phyloP scores from a whole-genome alignment of 2,329 filamentous ascomycete genomes.

The Diaporthe capsici region DNA sequence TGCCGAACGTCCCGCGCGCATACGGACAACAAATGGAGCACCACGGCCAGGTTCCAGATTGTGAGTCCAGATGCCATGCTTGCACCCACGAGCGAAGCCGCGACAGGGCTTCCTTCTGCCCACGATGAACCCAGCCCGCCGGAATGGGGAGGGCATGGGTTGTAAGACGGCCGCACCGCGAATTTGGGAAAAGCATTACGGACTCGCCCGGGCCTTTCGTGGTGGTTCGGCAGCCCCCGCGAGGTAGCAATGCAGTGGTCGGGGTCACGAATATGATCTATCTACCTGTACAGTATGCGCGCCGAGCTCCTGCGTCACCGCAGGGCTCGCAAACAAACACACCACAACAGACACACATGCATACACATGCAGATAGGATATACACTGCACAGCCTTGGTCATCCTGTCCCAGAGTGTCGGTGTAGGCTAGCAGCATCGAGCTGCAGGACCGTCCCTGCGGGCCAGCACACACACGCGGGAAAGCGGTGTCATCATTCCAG shows the following conservation, averaged over 20 bases:
- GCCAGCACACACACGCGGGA: background rate
- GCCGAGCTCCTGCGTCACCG: conserved; percentile 6
- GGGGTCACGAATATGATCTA: conserved; percentile 7
- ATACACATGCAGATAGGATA: background rate
- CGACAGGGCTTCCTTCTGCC: background rate
- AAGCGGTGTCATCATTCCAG: conserved; percentile 22
- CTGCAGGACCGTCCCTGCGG: conserved; percentile 15
- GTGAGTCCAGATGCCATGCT: background rate
- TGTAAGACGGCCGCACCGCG: conserved; percentile 22
- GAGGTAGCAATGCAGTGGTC: background rate
- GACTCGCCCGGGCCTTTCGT: background rate
- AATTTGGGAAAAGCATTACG: background rate
- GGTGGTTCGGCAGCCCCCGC: background rate
- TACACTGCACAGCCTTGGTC: conserved; percentile 22
- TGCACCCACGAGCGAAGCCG: background rate
- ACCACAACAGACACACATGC: background rate
- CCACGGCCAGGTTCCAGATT: background rate
- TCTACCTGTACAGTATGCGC: background rate
- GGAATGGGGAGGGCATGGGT: background rate
- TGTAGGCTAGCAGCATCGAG: conserved; percentile 8
- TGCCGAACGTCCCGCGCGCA: background rate
- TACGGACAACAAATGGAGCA: background rate
- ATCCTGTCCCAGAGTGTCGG: conserved; percentile 28
- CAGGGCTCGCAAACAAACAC: background rate
- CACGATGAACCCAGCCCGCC: background rate